Base-by-base conservation (phyloP, 2,329 filamentous ascomycete species). In the Talaromyces rugulosus region DNA sequence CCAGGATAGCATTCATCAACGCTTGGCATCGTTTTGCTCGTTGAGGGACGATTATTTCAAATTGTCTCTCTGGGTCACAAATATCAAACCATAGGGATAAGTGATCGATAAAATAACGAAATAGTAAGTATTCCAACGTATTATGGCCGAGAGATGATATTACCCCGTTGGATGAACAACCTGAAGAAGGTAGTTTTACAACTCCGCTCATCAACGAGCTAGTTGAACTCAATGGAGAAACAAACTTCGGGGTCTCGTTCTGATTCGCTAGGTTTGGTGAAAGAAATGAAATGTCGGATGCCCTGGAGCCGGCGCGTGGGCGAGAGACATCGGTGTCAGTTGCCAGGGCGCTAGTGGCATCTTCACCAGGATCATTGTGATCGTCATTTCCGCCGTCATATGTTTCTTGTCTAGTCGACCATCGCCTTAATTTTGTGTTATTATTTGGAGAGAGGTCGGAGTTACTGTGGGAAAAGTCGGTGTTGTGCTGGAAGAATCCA, bases 1-100 rank as follows among this genome's bases (percentile, higher is more conserved):
- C 75, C 40, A 74, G 70, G n/a, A 77, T 72, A 4, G 75, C 74
- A 60, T 74, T 74, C 60, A 75, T 65, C 18, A 82, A 66, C 18
- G 79, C 36, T 40, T 40, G 36, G 16, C 36, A 40, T 40, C 36
- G 36, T n/a, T 40, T 40, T 7, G 36, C 36, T 40, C 36, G 16
- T 40, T n/a, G 36, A 40, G 36, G 36, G 5, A 40, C 36, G 5
- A n/a, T 40, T 40, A 14, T 40, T 2, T n/a, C 36, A 40, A 40
- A 40, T n/a, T 40, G 36, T n/a, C 36, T 40, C 14, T 40, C 36
- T n/a, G 36, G 36, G 14, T 40, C 36, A n/a, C 36, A 40, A n/a
- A 40, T 40, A 40, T 40, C 36, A 40, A 40, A 40, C 36, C 36
- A 40, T n/a, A n/a, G 5, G 1, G 36, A 40, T 40, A 40, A 40